These are phyloP conservation scores for Cunninghamia lanceolata DNA, from an alignment of 75 land plant genomes.

Conservation along the genomic window DNA sequence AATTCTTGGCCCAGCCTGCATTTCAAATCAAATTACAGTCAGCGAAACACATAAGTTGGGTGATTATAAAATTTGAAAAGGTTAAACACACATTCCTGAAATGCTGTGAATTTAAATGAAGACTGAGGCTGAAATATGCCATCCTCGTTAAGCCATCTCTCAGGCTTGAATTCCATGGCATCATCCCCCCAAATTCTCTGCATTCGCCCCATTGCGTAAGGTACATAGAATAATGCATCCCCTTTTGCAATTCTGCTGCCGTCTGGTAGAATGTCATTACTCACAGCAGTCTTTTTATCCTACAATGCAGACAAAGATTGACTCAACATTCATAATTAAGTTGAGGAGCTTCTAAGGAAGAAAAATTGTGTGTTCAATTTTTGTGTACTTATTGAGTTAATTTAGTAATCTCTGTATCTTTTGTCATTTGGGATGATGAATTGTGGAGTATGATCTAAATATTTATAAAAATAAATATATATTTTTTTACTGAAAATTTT, in stretches of 20 bases:
- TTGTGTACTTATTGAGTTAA: too few relatives aligned
- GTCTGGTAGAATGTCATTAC: slow-evolving; percentile 31
- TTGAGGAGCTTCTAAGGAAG: not conserved
- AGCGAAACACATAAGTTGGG: not conserved
- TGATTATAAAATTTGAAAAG: too few relatives aligned
- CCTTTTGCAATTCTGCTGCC: slow-evolving; percentile 23
- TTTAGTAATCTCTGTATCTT: too few relatives aligned
- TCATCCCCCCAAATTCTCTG: slow-evolving; percentile 7
- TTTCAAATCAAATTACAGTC: not conserved
- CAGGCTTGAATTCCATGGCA: not conserved
- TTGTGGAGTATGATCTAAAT: too few relatives aligned
- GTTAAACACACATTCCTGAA: slow-evolving; percentile 22
- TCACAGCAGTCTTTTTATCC: slow-evolving; percentile 25
- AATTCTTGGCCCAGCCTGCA: slow-evolving; percentile 40
- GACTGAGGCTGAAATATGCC: slow-evolving; percentile 32
- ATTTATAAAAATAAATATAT: too few relatives aligned
- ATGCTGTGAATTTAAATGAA: slow-evolving; percentile 8
- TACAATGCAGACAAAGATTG: not conserved
- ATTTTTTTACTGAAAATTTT: too few relatives aligned
- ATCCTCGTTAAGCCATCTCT: slow-evolving; percentile 17
- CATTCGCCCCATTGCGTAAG: slow-evolving; percentile 25
- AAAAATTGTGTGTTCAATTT: not conserved
- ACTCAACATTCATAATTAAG: too few relatives aligned
- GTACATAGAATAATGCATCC: slow-evolving; percentile 9
- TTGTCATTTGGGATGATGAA: too few relatives aligned